Evolutionary conservation across 805 yeast species (phyloP).

Genomic region (Metschnikowia gelsemii): DNA sequence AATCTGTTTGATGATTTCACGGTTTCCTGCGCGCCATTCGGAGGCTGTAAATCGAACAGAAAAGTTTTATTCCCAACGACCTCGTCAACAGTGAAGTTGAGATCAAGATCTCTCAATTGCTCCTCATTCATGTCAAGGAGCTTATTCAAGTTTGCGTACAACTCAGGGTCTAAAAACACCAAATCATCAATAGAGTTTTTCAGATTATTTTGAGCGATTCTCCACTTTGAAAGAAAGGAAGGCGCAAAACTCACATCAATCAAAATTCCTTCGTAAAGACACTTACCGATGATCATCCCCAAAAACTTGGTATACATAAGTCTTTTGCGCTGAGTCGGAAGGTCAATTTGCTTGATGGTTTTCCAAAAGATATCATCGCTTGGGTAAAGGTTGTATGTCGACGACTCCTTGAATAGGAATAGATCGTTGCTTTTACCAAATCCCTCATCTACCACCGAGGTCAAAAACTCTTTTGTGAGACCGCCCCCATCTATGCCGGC

Average conservation of each 20-base stretch:
- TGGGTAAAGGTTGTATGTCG: conserved; percentile 69
- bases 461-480: conserved; percentile 84
- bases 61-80: conserved; percentile 37
- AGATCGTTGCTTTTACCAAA: conserved; percentile 43
- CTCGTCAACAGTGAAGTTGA: conserved; percentile 66
- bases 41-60: conserved; percentile 54
- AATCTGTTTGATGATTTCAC: conserved; percentile 63
- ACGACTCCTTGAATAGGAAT: conserved; percentile 42
- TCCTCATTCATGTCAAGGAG: conserved; percentile 53
- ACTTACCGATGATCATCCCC: conserved; percentile 85
- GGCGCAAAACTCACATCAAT: conserved; percentile 85
- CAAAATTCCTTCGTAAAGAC: conserved; percentile 78
- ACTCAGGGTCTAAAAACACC: conserved; percentile 62
- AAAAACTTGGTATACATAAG: conserved; percentile 53
- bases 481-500: conserved; percentile 98
- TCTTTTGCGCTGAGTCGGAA: conserved; percentile 26
- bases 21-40: conserved; percentile 53
- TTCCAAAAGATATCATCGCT: conserved; percentile 52
- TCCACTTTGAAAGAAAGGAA: conserved; percentile 73
- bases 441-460: conserved; percentile 67
- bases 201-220: conserved; percentile 38
- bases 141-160: conserved; percentile 64
- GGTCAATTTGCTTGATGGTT: conserved; percentile 31
- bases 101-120: conserved; percentile 57
- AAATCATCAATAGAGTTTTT: conserved; percentile 78